Conservation (phyloP, 495 filamentous ascomycete genomes). For the Neurospora sp. region DNA sequence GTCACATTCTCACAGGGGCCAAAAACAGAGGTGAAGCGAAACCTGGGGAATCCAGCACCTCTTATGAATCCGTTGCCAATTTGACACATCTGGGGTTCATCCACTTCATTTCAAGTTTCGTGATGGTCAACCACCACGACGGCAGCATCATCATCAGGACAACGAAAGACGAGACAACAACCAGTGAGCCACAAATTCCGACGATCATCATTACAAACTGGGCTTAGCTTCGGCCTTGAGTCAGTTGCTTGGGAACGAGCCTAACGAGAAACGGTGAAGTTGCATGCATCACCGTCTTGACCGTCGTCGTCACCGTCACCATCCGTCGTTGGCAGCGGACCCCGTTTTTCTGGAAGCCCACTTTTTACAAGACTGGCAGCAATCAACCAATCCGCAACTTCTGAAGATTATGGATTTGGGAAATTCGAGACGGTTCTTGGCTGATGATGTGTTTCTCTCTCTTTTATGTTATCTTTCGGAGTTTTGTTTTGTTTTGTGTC, state of each 20-base stretch:
- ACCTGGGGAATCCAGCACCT: background rate
- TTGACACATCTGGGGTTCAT: background rate
- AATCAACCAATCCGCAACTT: background rate
- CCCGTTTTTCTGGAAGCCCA: background rate
- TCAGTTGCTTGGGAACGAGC: background rate
- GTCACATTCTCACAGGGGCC: background rate
- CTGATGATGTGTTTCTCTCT: background rate
- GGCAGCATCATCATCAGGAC: background rate
- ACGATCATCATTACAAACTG: background rate
- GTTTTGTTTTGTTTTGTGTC: background rate
- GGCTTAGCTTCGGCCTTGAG: background rate
- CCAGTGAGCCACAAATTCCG: background rate
- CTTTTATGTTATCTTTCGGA: background rate
- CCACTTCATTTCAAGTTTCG: background rate
- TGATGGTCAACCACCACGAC: background rate
- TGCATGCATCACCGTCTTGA: background rate
- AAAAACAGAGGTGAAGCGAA: background rate
- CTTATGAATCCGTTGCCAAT: background rate
- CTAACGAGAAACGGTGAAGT: background rate
- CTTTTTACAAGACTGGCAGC: background rate
- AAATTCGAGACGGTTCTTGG: background rate
- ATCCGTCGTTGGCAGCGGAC: background rate
- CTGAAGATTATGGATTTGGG: background rate
- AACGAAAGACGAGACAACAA: background rate
- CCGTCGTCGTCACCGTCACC: background rate